Percentiles rank a stretch among this genome's conserved stretches.
phyloP scores from a whole-genome alignment of 352 stramenopile genomes.

The Stramenopiles sp. region DNA sequence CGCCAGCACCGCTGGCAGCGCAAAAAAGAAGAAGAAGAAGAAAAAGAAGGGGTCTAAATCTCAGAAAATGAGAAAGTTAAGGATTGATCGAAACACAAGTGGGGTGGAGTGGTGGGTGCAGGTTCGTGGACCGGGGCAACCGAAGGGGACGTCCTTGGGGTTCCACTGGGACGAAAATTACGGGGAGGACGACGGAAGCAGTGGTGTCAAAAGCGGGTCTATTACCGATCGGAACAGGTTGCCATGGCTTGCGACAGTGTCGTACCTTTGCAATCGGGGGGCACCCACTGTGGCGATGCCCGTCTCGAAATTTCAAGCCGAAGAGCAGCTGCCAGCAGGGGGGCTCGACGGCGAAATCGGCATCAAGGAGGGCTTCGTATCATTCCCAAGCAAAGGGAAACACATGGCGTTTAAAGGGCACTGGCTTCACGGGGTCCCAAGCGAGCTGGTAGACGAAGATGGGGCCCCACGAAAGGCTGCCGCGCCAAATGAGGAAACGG shows the following conservation, averaged over 20 bases:
- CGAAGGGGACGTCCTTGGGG: background rate
- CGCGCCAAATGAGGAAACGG: background rate
- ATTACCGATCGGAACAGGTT: background rate
- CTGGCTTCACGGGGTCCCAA: background rate
- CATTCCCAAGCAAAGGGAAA: background rate
- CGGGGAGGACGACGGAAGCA: background rate
- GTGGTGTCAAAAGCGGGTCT: background rate
- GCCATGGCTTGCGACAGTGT: background rate
- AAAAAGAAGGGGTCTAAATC: background rate
- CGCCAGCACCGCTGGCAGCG: too few species aligned
- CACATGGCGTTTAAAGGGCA: constrained; percentile 5
- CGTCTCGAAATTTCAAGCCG: background rate
- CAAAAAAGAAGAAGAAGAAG: constrained; percentile 7
- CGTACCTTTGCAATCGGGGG: background rate
- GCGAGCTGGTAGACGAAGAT: background rate
- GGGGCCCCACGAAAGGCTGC: background rate
- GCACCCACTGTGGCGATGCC: background rate
- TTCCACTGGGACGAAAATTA: constrained; percentile 7
- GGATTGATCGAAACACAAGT: background rate
- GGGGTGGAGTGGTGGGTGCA: background rate
- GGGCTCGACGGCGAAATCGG: background rate
- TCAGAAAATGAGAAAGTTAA: background rate
- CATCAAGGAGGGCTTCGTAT: background rate
- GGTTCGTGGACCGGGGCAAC: background rate
- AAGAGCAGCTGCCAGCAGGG: background rate